Evolutionary conservation across 2,329 filamentous ascomycete genomes (phyloP).

Genomic region (Periconia sp.): DNA sequence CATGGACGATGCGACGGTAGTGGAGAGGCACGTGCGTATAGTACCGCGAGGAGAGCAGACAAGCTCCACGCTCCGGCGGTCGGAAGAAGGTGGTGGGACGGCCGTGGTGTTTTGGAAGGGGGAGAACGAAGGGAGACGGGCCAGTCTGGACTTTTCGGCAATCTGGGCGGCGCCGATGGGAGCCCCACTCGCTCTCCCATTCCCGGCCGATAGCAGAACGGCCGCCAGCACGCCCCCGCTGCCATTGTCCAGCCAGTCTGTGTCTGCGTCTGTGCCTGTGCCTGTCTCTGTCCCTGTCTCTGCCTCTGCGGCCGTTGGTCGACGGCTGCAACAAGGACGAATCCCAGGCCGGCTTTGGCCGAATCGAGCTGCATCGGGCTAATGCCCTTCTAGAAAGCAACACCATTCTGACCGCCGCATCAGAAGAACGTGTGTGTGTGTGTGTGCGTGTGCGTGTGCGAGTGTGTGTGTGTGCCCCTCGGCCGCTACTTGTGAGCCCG

Average conservation of each 20-base stretch:
- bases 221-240: too few species aligned
- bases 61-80: too few species aligned
- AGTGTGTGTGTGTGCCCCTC: background rate
- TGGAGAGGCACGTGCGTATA: too few species aligned
- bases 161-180: background rate
- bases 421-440: background rate
- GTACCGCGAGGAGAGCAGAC: too few species aligned
- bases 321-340: too few species aligned
- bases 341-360: slow-evolving; percentile 8
- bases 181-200: too few species aligned
- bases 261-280: too few species aligned
- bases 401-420: slow-evolving; percentile 4
- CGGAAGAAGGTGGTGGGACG: too few species aligned
- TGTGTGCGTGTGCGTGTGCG: too few species aligned
- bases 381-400: slow-evolving; percentile 4
- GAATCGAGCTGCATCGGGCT: slow-evolving; percentile 2
- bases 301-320: background rate
- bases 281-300: too few species aligned
- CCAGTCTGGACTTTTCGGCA: background rate
- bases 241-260: too few species aligned
- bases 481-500: slow-evolving; percentile 14
- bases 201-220: too few species aligned
- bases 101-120: background rate
- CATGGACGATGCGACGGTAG: background rate
- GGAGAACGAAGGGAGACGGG: background rate